Evolutionary conservation across 176 grass and related monocot species (phyloP).

Genomic region (Oryza australiensis): DNA sequence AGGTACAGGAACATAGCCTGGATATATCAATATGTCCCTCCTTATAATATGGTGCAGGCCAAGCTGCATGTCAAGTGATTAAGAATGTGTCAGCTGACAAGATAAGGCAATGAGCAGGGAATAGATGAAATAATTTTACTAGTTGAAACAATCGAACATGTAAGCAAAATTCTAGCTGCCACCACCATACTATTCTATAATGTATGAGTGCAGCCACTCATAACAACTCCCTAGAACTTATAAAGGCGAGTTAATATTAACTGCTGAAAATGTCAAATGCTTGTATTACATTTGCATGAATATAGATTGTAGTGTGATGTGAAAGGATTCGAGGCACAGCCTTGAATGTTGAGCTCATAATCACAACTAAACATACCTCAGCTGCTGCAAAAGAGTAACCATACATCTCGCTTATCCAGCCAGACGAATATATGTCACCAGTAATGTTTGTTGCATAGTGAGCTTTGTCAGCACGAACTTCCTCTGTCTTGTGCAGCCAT

Average conservation of each 20-base stretch:
- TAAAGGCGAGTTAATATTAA: not conserved
- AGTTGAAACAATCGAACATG: conserved; percentile 8
- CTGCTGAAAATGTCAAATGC: conserved; percentile 1
- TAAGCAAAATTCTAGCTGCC: not conserved
- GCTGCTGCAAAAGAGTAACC: conserved; percentile 95
- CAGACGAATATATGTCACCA: conserved; percentile 89
- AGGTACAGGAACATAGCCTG: conserved; percentile 79
- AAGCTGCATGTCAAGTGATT: conserved; percentile 56
- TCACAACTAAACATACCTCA: conserved; percentile 58
- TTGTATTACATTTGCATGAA: conserved; percentile 3
- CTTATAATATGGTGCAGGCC: conserved; percentile 81
- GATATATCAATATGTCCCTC: conserved; percentile 91
- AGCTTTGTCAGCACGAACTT: conserved; percentile 89
- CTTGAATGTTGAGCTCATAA: conserved; percentile 21
- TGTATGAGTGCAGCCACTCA: not conserved
- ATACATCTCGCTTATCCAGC: conserved; percentile 99
- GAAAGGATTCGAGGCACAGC: conserved; percentile 8
- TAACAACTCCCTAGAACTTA: not conserved
- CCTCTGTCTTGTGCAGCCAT: conserved; percentile 95
- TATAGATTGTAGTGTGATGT: not conserved
- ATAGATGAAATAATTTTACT: not conserved
- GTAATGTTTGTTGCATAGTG: conserved; percentile 97
- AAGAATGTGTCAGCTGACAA: conserved; percentile 25
- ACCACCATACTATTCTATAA: conserved; percentile 14
- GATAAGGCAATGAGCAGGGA: not conserved